Percentiles rank a stretch among this genome's conserved stretches.
These are phyloP conservation scores for Cyberlindnera bimundalis DNA, from an alignment of 805 yeast species.

Conservation along the genomic window DNA sequence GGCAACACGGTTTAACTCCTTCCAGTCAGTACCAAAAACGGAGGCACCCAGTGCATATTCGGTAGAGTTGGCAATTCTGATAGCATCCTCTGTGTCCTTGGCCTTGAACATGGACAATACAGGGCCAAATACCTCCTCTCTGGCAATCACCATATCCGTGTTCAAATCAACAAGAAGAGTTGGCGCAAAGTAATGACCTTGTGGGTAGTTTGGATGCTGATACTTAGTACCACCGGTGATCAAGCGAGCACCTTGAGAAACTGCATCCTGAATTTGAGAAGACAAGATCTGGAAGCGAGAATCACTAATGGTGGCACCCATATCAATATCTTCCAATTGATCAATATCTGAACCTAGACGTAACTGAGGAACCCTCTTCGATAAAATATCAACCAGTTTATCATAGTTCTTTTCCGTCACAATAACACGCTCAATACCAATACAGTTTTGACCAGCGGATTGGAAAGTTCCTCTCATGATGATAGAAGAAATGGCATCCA, in stretches of 20 bases:
- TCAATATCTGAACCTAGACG: slow-evolving; percentile 91
- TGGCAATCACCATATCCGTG: slow-evolving; percentile 72
- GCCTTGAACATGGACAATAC: slow-evolving; percentile 79
- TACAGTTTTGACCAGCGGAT: slow-evolving; percentile 97
- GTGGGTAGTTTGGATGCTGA: slow-evolving; percentile 89
- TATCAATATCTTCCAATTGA: slow-evolving; percentile 83
- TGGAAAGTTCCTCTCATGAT: slow-evolving; percentile 95
- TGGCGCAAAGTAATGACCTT: slow-evolving; percentile 91
- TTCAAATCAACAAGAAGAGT: slow-evolving; percentile 83
- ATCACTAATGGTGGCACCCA: slow-evolving; percentile 93
- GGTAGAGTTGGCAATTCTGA: slow-evolving; percentile 75
- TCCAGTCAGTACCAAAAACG: slow-evolving; percentile 68
- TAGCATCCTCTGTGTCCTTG: slow-evolving; percentile 57
- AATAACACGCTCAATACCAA: slow-evolving; percentile 93
- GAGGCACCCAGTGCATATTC: slow-evolving; percentile 92
- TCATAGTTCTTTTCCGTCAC: slow-evolving; percentile 71
- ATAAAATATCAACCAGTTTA: slow-evolving; percentile 51
- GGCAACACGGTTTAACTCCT: slow-evolving; percentile 59
- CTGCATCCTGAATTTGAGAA: slow-evolving; percentile 67
- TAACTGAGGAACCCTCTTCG: slow-evolving; percentile 53
- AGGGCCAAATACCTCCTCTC: slow-evolving; percentile 94
- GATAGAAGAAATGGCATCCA: slow-evolving; percentile 63
- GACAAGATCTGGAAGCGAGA: slow-evolving; percentile 69
- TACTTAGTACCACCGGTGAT: slow-evolving; percentile 78
- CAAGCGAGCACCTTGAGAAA: slow-evolving; percentile 73